These are phyloP conservation scores for Podaxis mareebaensis DNA, from an alignment of 768 basidiomycete genomes.

Conservation along the genomic window DNA sequence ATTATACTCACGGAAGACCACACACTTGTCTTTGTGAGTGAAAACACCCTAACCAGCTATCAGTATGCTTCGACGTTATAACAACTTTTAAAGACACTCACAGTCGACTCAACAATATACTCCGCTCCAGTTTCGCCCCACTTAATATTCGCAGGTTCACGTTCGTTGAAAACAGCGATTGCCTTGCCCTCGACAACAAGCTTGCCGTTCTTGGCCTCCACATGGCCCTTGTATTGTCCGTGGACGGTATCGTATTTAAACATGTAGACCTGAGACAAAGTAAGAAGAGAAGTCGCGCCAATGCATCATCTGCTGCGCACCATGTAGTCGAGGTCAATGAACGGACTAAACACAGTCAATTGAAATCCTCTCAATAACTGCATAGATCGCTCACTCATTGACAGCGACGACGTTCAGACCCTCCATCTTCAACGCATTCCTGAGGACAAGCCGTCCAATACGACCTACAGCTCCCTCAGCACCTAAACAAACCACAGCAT, in stretches of 20 bases:
- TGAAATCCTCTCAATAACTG: background rate
- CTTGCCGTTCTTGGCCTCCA: slow-evolving; percentile 78
- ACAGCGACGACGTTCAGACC: slow-evolving; percentile 81
- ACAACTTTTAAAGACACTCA: slow-evolving; percentile 29
- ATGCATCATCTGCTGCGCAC: slow-evolving; percentile 35
- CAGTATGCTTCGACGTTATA: background rate
- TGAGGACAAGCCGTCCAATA: slow-evolving; percentile 93
- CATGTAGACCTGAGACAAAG: slow-evolving; percentile 74
- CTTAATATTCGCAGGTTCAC: slow-evolving; percentile 77
- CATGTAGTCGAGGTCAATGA: slow-evolving; percentile 94
- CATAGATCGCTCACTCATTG: slow-evolving; percentile 72
- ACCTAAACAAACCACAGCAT: slow-evolving; percentile 2
- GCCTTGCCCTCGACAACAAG: slow-evolving; percentile 73
- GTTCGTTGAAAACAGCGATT: slow-evolving; percentile 76
- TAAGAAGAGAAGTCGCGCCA: background rate
- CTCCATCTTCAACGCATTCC: slow-evolving; percentile 76
- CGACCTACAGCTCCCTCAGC: slow-evolving; percentile 56
- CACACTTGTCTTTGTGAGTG: slow-evolving; percentile 84
- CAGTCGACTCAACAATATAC: slow-evolving; percentile 93
- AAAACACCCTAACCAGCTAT: slow-evolving; percentile 70
- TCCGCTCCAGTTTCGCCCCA: slow-evolving; percentile 75
- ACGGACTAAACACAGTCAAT: slow-evolving; percentile 57
- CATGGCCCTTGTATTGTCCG: slow-evolving; percentile 78
- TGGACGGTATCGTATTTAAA: slow-evolving; percentile 92
- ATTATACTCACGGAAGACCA: background rate